These are phyloP conservation scores for Casuarina cunninghamiana DNA, from an alignment of 306 rosid species.

Conservation along the genomic window DNA sequence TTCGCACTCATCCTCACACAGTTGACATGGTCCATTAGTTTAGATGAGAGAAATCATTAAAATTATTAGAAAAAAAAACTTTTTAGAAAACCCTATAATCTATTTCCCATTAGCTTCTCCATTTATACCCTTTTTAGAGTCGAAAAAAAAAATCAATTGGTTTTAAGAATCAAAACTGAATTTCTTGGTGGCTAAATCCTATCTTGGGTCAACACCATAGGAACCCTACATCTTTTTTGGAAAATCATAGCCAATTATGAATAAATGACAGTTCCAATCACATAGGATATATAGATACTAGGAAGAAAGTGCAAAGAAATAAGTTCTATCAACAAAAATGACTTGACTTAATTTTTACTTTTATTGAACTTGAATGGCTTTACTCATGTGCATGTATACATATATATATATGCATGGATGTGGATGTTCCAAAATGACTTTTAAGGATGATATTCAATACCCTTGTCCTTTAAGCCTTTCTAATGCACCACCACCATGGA, in stretches of 20 bases:
- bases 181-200: slow-evolving; percentile 20
- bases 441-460: no score
- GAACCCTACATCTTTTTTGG: slow-evolving; percentile 37
- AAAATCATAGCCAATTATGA: slow-evolving; percentile 50
- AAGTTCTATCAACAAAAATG: slow-evolving; percentile 21
- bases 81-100: not conserved
- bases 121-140: not conserved
- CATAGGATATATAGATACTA: slow-evolving; percentile 71
- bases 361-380: no score
- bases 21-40: no score
- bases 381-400: no score
- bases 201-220: slow-evolving; percentile 24
- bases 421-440: no score
- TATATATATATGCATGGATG: no score
- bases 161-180: slow-evolving; percentile 21
- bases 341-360: not conserved
- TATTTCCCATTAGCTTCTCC: not conserved
- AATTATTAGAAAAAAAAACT: not conserved
- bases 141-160: not conserved
- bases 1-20: no score
- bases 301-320: slow-evolving; percentile 23
- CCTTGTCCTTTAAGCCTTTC: no score
- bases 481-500: no score
- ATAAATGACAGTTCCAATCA: slow-evolving; percentile 59
- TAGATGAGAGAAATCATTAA: no score